These are phyloP conservation scores for Hortaea werneckii DNA, from an alignment of 2,329 filamentous ascomycete genomes.

Conservation along the genomic window DNA sequence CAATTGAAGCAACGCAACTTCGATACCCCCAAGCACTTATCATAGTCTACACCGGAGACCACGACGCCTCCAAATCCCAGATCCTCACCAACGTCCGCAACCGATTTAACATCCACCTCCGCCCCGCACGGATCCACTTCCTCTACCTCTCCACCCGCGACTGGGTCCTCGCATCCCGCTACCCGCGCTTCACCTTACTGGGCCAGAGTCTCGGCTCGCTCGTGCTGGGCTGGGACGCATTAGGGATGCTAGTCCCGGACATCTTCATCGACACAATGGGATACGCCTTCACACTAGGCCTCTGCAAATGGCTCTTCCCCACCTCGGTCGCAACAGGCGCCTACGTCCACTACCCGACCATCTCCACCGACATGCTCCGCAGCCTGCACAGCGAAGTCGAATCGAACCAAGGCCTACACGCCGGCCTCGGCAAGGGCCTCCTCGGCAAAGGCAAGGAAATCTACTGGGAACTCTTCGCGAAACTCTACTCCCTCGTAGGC, in stretches of 20 bases:
- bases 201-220: conserved; percentile 90
- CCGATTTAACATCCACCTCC: conserved; percentile 85
- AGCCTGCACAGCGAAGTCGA: conserved; percentile 54
- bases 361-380: conserved; percentile 88
- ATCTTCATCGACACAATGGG: conserved; percentile 98
- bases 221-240: conserved; percentile 81
- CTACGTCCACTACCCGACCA: conserved; percentile 97
- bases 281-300: conserved; percentile 79
- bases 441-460: conserved; percentile 61
- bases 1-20: conserved; percentile 80
- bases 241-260: conserved; percentile 83
- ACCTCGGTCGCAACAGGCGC: conserved; percentile 66
- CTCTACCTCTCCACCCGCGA: conserved; percentile 82
- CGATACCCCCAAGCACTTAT: conserved; percentile 83
- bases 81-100: conserved; percentile 58
- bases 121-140: conserved; percentile 73
- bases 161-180: conserved; percentile 77
- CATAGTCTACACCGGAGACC: conserved; percentile 90
- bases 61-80: conserved; percentile 69
- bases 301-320: conserved; percentile 74
- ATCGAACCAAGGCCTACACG: conserved; percentile 62
- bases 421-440: conserved; percentile 64
- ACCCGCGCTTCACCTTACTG: conserved; percentile 83
- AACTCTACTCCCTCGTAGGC: conserved; percentile 72
- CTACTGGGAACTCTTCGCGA: conserved; percentile 83